phyloP scores from a whole-genome alignment of 805 yeast genomes.

The Myxozyma sirexii region DNA sequence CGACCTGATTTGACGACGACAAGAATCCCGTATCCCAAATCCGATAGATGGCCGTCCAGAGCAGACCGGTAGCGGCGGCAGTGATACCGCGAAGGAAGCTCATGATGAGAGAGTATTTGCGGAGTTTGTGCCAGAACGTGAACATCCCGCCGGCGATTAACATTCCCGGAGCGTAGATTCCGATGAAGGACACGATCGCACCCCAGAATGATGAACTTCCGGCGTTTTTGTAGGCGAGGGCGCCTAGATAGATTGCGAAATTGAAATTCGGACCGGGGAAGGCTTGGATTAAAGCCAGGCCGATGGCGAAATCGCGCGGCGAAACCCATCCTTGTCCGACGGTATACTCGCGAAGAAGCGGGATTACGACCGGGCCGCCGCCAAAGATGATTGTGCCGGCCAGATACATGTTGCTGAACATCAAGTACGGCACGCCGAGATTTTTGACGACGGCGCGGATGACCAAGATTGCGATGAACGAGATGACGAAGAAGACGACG shows the following conservation, averaged over 20 bases:
- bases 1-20: background rate
- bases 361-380: conserved; percentile 31
- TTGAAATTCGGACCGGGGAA: conserved; percentile 30
- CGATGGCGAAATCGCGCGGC: conserved; percentile 21
- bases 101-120: conserved; percentile 3
- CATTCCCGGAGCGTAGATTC: conserved; percentile 23
- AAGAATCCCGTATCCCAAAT: conserved; percentile 22
- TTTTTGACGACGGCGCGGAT: conserved; percentile 9
- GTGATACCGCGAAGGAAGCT: conserved; percentile 21
- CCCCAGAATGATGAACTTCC: conserved; percentile 5
- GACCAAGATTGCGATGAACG: conserved; percentile 14
- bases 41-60: conserved; percentile 23
- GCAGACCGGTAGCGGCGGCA: conserved; percentile 20
- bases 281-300: conserved; percentile 25
- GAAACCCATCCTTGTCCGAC: conserved; percentile 27
- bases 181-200: conserved; percentile 19
- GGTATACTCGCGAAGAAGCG: conserved; percentile 23
- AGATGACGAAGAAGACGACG: conserved; percentile 8
- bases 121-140: conserved; percentile 14
- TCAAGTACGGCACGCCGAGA: conserved; percentile 5
- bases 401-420: conserved; percentile 24
- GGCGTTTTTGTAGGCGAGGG: conserved; percentile 10
- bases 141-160: conserved; percentile 14
- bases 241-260: conserved; percentile 26
- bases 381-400: conserved; percentile 28